Evolutionary conservation across 2,329 filamentous ascomycete genomes (phyloP).

Genomic region (Anisogramma anomala): DNA sequence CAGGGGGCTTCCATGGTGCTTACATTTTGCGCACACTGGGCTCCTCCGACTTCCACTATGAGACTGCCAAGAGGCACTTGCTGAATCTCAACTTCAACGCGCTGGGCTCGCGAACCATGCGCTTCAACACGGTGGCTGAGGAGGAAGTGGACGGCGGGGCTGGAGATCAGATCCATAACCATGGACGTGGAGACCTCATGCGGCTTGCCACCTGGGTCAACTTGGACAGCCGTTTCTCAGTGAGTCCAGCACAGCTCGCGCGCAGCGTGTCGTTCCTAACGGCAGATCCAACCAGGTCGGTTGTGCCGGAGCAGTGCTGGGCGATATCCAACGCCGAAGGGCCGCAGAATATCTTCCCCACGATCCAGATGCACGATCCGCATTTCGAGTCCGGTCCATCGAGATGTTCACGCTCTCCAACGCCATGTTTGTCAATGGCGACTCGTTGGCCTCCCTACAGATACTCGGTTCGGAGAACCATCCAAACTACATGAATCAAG

Average conservation of each 20-base stretch:
- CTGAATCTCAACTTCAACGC: slow-evolving; percentile 43
- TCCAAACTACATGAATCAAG: slow-evolving; percentile 68
- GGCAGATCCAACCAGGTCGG: slow-evolving; percentile 44
- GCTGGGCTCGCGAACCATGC: slow-evolving; percentile 38
- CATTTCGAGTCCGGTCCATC: slow-evolving; percentile 51
- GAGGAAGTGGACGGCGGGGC: slow-evolving; percentile 27
- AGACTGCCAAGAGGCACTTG: slow-evolving; percentile 55
- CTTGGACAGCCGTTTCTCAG: slow-evolving; percentile 60
- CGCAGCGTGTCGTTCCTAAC: background rate
- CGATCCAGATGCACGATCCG: slow-evolving; percentile 38
- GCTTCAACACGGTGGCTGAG: slow-evolving; percentile 36
- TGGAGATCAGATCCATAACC: slow-evolving; percentile 29
- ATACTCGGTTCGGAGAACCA: slow-evolving; percentile 75
- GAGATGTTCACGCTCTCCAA: slow-evolving; percentile 61
- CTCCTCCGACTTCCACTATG: slow-evolving; percentile 60
- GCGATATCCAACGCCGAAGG: slow-evolving; percentile 60
- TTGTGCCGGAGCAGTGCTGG: slow-evolving; percentile 79
- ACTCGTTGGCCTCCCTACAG: slow-evolving; percentile 73
- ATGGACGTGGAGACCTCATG: slow-evolving; percentile 42
- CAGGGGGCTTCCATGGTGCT: slow-evolving; percentile 28
- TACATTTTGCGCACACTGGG: slow-evolving; percentile 55
- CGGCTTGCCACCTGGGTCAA: slow-evolving; percentile 61
- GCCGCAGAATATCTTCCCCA: slow-evolving; percentile 51
- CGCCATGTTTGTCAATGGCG: slow-evolving; percentile 67
- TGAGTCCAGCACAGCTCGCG: slow-evolving; percentile 24